Conservation (phyloP, 352 stramenopile genomes). For the Globisporangium cystogenes region DNA sequence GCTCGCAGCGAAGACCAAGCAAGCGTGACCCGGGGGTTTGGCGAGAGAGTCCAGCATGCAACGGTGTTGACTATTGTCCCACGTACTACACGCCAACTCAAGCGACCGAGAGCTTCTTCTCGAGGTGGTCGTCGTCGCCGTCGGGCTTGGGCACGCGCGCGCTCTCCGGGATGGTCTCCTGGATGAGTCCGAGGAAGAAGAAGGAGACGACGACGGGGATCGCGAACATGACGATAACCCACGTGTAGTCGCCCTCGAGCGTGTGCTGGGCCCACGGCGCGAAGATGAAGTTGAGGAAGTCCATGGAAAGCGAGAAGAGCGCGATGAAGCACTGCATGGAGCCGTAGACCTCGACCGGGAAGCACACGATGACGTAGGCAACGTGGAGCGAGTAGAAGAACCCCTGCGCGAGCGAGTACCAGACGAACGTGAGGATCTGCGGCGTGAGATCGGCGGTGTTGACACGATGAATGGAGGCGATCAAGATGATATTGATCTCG, state of each 20-base stretch:
- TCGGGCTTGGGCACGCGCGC: neutral
- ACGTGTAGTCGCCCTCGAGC: conserved; percentile 23
- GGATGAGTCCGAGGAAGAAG: conserved; percentile 22
- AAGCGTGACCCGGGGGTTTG: neutral
- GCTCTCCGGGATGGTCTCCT: conserved; percentile 4
- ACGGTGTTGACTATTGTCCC: no score
- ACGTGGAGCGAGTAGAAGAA: conserved; percentile 29
- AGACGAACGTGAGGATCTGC: conserved; percentile 22
- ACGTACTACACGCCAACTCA: no score
- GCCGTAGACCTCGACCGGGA: conserved; percentile 28
- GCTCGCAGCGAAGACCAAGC: neutral
- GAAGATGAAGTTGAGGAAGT: conserved; percentile 32
- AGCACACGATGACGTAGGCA: conserved; percentile 30
- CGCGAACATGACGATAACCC: conserved; percentile 27
- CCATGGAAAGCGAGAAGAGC: conserved; percentile 24
- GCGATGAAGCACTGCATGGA: conserved; percentile 28
- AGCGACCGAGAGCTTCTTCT: conserved; percentile 14
- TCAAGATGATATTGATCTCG: no score
- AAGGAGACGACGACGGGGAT: conserved; percentile 22
- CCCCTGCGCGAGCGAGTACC: conserved; percentile 19
- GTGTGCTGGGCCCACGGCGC: conserved; percentile 28
- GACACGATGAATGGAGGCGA: no score
- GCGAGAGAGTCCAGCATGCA: no score
- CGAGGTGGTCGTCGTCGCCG: conserved; percentile 3
- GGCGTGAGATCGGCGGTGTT: no score